Conservation (phyloP, 768 basidiomycete genomes). For the Amylocystis lapponica region DNA sequence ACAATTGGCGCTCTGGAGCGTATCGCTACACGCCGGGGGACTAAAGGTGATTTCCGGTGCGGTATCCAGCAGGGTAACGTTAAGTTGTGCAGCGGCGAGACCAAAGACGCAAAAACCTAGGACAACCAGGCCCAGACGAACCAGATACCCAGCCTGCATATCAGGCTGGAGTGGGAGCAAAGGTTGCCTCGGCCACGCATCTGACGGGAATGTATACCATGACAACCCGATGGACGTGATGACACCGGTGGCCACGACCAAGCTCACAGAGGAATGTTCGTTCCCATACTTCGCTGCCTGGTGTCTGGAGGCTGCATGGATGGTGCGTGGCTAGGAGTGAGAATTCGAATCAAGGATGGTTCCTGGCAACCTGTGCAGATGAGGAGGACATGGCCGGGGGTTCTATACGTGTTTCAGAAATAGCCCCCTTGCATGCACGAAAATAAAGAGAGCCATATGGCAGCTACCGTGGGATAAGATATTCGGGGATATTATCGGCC, state of each 20-base stretch:
- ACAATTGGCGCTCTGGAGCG: conserved; percentile 11
- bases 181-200: neutral
- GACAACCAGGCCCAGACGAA: conserved; percentile 6
- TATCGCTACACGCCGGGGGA: conserved; percentile 12
- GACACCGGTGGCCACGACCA: neutral
- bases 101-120: conserved; percentile 1
- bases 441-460: too few relatives aligned
- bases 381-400: too few relatives aligned
- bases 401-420: too few relatives aligned
- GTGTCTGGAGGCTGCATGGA: too few relatives aligned
- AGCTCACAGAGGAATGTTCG: too few relatives aligned
- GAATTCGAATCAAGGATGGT: too few relatives aligned
- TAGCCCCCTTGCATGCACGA: too few relatives aligned
- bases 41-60: conserved; percentile 17
- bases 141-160: conserved; percentile 4
- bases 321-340: too few relatives aligned
- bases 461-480: too few relatives aligned
- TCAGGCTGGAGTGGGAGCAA: neutral
- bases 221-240: conserved; percentile 2
- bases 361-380: too few relatives aligned
- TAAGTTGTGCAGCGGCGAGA: conserved; percentile 5
- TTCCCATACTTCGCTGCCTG: too few relatives aligned
- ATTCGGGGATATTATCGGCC: too few relatives aligned
- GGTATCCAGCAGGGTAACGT: conserved; percentile 16
- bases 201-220: neutral